Conservation (phyloP, 345 rosid species). For the Mangifera indica region DNA sequence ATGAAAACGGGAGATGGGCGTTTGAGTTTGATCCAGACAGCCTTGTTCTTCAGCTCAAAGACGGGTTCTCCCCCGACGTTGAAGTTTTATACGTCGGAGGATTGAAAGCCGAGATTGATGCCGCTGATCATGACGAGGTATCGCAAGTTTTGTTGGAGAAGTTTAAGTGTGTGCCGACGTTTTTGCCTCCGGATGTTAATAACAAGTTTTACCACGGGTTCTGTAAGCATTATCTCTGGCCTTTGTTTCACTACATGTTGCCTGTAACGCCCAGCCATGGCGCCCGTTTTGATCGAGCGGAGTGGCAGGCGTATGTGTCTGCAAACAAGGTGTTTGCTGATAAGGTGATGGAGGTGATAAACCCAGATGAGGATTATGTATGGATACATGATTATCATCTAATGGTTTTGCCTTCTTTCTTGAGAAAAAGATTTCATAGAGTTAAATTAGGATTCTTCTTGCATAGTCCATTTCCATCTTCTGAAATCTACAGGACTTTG, state of each 20-base stretch:
- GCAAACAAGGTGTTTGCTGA: conserved; percentile 68
- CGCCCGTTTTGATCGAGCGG: conserved; percentile 46
- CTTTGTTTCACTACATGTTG: conserved; percentile 67
- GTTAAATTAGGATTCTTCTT: conserved; percentile 71
- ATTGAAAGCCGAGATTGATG: conserved; percentile 50
- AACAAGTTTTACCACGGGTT: conserved; percentile 72
- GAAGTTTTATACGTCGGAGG: conserved; percentile 69
- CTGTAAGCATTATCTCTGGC: conserved; percentile 92
- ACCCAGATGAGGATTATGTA: conserved; percentile 68
- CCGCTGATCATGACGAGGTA: conserved; percentile 56
- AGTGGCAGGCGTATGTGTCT: conserved; percentile 64
- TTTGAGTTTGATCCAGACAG: conserved; percentile 66
- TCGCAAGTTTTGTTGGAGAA: conserved; percentile 46
- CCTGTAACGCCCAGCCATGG: conserved; percentile 56
- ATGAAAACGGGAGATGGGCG: conserved; percentile 38
- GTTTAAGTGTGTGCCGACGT: conserved; percentile 66
- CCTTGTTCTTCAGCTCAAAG: conserved; percentile 53
- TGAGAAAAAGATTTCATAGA: conserved; percentile 52
- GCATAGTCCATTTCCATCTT: conserved; percentile 73
- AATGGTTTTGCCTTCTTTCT: conserved; percentile 67
- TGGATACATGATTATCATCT: conserved; percentile 92
- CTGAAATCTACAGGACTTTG: conserved; percentile 65
- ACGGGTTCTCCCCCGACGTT: conserved; percentile 51
- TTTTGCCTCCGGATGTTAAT: conserved; percentile 51
- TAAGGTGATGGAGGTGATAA: conserved; percentile 58